Evolutionary conservation across 2,329 filamentous ascomycete species (phyloP).

Genomic region (Ceratocystis albifundus): DNA sequence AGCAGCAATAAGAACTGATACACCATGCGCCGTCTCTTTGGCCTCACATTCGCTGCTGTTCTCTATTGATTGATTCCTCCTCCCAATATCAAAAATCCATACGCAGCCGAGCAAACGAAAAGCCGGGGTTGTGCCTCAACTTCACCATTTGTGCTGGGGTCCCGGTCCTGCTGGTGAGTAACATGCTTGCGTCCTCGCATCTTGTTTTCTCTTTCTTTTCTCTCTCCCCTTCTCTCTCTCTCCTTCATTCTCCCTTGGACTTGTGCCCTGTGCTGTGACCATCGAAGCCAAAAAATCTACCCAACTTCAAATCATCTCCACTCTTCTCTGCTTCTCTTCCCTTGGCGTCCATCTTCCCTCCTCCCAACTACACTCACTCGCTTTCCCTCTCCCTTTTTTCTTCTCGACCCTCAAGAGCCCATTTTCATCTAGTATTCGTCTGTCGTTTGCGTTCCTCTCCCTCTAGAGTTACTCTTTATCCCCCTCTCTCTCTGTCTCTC

Average conservation of each 20-base stretch:
- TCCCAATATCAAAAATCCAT: constrained; percentile 2
- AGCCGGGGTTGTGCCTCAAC: neutral
- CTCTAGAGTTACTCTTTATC: neutral
- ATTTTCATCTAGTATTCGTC: neutral
- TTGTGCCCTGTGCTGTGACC: constrained; percentile 15
- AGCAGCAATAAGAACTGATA: neutral
- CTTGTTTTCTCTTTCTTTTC: constrained; percentile 5
- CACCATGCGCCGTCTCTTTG: neutral
- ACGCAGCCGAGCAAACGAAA: neutral
- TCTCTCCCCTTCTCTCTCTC: neutral
- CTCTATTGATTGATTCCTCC: constrained; percentile 1
- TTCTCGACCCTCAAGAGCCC: constrained; percentile 12
- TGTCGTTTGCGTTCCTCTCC: constrained; percentile 10
- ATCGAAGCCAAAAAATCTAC: constrained; percentile 5
- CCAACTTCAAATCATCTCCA: constrained; percentile 6
- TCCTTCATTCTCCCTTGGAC: neutral
- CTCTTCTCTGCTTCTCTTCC: constrained; percentile 12
- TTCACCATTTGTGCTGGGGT: too few relatives aligned
- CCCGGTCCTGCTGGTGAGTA: too few relatives aligned
- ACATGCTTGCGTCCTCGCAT: neutral
- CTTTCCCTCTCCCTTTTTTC: constrained; percentile 9
- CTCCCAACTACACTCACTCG: neutral
- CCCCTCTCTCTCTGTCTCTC: neutral
- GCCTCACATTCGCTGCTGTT: neutral
- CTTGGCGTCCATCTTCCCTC: neutral